A percentile compares a stretch with the other conserved stretches of the same genome.
Conservation (phyloP, 176 grass and related monocot species). For the barley (Hordeum vulgare) region MorexV3_pseudomolecules_assembly NC_058519.1:407841553-407842052, state of each 20-base stretch:
- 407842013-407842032: too few relatives aligned
- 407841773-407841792: constrained; percentile 12
- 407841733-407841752: constrained; percentile 71
- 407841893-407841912: too few relatives aligned
- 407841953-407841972: too few relatives aligned
- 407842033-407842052: too few relatives aligned
- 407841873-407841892: too few relatives aligned
- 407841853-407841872: too few relatives aligned
- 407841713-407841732: constrained; percentile 87
- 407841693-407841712: constrained; percentile 54
- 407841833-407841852: neutral
- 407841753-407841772: constrained; percentile 71
- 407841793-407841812: constrained; percentile 20
- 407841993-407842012: too few relatives aligned
- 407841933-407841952: too few relatives aligned
- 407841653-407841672: constrained; percentile 92
- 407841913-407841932: too few relatives aligned
- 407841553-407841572: constrained; percentile 50
- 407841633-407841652: constrained; percentile 88
- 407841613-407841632: constrained; percentile 93
- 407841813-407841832: constrained; percentile 39
- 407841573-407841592: constrained; percentile 41
- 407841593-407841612: constrained; percentile 69
- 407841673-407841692: constrained; percentile 75
- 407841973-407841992: too few relatives aligned